Conservation (phyloP, 257 asterid species). For the Capsicum chinense region DNA sequence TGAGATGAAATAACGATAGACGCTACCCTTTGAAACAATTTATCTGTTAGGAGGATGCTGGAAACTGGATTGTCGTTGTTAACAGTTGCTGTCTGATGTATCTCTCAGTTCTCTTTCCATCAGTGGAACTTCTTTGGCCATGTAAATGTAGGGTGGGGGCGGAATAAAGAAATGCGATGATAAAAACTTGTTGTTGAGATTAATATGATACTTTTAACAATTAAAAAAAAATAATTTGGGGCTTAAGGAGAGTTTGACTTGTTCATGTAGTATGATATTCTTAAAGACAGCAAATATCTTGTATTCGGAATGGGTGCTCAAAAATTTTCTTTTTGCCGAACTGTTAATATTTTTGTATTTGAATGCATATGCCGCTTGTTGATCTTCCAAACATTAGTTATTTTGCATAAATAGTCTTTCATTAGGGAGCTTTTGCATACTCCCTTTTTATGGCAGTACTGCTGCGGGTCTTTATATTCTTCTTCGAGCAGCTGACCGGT, state of each 20-base stretch:
- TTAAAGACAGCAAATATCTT: constrained; percentile 2
- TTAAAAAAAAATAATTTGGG: background rate
- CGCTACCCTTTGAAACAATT: background rate
- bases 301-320: constrained; percentile 3
- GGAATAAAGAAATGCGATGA: background rate
- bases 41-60: constrained; percentile 7
- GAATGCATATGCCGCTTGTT: background rate
- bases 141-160: background rate
- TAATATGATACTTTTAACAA: background rate
- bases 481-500: constrained; percentile 92
- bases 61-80: constrained; percentile 19
- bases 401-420: constrained; percentile 30
- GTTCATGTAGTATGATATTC: background rate
- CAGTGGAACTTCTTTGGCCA: background rate
- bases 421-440: constrained; percentile 28
- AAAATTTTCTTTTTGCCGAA: background rate
- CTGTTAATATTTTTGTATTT: background rate
- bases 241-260: constrained; percentile 12
- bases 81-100: constrained; percentile 11
- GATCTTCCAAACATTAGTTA: constrained; percentile 27
- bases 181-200: constrained; percentile 1
- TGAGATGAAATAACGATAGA: background rate
- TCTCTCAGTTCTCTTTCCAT: constrained; percentile 12
- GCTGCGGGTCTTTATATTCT: constrained; percentile 88
- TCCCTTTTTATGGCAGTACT: constrained; percentile 53